phyloP scores from a whole-genome alignment of 106 monocot species.

The Allium cepa region DNA sequence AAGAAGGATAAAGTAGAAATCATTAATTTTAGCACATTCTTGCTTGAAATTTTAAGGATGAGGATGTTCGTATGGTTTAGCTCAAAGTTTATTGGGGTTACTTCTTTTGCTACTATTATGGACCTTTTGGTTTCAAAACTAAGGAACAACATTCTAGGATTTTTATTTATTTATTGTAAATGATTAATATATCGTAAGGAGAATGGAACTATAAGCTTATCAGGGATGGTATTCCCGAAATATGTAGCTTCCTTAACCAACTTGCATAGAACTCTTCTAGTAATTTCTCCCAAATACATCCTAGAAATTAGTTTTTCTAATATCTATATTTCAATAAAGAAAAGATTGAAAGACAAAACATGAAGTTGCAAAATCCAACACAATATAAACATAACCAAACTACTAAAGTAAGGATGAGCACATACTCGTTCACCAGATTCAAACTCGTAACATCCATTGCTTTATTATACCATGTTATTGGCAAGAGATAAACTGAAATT shows the following conservation, averaged over 20 bases:
- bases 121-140: too few relatives aligned
- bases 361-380: constrained; percentile 6
- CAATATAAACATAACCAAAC: constrained; percentile 24
- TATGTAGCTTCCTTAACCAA: constrained; percentile 74
- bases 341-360: neutral
- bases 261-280: constrained; percentile 69
- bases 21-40: neutral
- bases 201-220: constrained; percentile 67
- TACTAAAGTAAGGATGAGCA: neutral
- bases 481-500: constrained; percentile 85
- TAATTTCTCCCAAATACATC: constrained; percentile 94
- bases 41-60: neutral
- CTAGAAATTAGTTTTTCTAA: constrained; percentile 92
- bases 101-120: too few relatives aligned
- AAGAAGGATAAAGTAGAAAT: neutral
- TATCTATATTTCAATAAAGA: constrained; percentile 35
- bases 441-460: constrained; percentile 75
- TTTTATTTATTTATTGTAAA: neutral
- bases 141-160: too few relatives aligned
- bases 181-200: constrained; percentile 36
- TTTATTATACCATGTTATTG: constrained; percentile 64
- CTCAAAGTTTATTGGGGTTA: too few relatives aligned
- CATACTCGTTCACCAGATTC: constrained; percentile 86
- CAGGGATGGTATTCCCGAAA: constrained; percentile 73
- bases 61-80: too few relatives aligned